Evolutionary conservation across 225 moss, liverwort and hornwort genomes (phyloP).

Genomic region (Physcomitrium patens): DNA sequence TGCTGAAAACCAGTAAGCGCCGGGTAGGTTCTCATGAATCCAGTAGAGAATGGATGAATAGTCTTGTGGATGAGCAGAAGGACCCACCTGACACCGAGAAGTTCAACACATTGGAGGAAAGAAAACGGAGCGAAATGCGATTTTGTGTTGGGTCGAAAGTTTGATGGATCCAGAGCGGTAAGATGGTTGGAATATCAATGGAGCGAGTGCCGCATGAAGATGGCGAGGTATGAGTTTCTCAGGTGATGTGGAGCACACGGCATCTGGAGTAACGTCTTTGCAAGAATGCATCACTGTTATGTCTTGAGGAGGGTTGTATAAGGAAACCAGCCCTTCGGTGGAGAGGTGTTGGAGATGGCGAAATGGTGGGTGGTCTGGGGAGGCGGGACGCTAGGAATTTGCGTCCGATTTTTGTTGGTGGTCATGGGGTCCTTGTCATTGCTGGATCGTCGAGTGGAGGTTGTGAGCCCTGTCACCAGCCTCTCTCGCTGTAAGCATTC

Average conservation of each 20-base stretch:
- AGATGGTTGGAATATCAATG: neutral
- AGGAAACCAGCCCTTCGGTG: neutral
- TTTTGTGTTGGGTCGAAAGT: neutral
- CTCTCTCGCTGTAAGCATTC: conserved; percentile 72
- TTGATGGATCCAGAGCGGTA: neutral
- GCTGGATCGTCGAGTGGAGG: conserved; percentile 81
- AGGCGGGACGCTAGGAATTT: conserved; percentile 58
- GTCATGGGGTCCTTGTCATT: conserved; percentile 59
- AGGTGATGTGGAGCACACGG: neutral
- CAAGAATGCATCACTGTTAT: neutral
- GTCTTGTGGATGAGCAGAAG: too few species aligned
- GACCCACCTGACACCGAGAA: too few species aligned
- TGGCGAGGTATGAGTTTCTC: neutral
- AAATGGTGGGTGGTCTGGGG: conserved; percentile 60
- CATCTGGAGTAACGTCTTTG: neutral
- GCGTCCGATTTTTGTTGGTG: conserved; percentile 55
- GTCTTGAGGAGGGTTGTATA: neutral
- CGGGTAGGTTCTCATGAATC: too few species aligned
- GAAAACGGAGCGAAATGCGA: too few species aligned
- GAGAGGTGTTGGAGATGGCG: conserved; percentile 28
- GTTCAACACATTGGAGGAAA: too few species aligned
- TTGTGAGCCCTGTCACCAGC: conserved; percentile 83
- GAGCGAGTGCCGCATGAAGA: neutral
- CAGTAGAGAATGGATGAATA: too few species aligned
- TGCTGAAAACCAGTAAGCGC: too few species aligned